Evolutionary conservation across 139 green algal genomes (phyloP).

Genomic region (Micractinium conductrix): DNA sequence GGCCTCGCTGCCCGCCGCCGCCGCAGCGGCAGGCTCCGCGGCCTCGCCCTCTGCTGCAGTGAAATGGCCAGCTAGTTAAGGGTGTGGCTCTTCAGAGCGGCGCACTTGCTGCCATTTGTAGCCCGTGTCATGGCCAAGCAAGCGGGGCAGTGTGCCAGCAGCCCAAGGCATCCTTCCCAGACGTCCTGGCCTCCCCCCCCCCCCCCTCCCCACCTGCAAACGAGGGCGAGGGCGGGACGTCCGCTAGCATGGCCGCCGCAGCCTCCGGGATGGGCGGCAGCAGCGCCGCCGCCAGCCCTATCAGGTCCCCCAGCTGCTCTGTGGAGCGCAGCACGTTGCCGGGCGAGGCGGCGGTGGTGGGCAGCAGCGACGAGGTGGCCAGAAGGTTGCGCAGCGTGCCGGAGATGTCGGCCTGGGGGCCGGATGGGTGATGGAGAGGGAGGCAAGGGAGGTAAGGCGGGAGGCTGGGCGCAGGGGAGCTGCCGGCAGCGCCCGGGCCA

Average conservation of each 20-base stretch:
- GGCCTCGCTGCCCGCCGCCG: neutral
- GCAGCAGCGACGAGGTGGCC: conserved; percentile 62
- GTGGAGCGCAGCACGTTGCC: conserved; percentile 68
- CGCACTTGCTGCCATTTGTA: too few relatives aligned
- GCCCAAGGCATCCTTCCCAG: too few relatives aligned
- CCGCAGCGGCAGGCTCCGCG: too few relatives aligned
- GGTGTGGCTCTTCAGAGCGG: too few relatives aligned
- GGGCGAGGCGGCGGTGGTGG: conserved; percentile 36
- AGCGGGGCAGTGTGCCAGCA: too few relatives aligned
- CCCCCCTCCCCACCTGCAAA: neutral
- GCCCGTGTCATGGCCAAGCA: too few relatives aligned
- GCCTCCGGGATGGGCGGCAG: conserved; percentile 81
- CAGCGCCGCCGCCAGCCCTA: conserved; percentile 76
- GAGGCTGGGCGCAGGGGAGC: neutral
- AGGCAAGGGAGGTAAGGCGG: neutral
- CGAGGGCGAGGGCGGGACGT: conserved; percentile 31
- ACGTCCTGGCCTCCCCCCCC: too few relatives aligned
- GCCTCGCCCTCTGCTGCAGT: too few relatives aligned
- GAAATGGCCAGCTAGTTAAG: too few relatives aligned
- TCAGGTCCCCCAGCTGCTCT: conserved; percentile 87
- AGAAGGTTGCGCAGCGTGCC: conserved; percentile 67
- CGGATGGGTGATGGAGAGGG: neutral
- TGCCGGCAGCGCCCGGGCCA: neutral
- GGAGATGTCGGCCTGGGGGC: conserved; percentile 46
- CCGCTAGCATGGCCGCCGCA: conserved; percentile 50